A percentile compares a stretch with the other conserved stretches of the same genome.
Conservation (phyloP, 345 rosid species). For the Lepidium africanum region DNA sequence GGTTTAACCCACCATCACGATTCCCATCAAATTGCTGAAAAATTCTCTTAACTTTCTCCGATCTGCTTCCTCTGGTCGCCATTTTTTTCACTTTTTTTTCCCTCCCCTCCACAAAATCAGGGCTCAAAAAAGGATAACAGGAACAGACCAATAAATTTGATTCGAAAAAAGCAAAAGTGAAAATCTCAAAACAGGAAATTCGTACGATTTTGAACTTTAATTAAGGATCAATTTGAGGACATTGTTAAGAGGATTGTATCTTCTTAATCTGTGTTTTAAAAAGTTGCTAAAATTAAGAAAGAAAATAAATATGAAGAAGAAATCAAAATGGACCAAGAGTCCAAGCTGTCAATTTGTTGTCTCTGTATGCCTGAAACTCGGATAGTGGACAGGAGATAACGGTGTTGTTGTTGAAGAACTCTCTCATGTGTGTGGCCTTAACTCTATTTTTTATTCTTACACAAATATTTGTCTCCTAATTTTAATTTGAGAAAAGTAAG, state of each 20-base stretch:
- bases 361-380: not conserved
- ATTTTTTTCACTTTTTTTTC: slow-evolving; percentile 6
- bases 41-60: slow-evolving; percentile 87
- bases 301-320: not conserved
- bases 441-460: not conserved
- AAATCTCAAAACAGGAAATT: not conserved
- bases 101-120: not conserved
- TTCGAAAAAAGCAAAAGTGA: not conserved
- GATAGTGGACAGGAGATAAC: slow-evolving; percentile 19
- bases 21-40: slow-evolving; percentile 80
- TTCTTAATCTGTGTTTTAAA: not conserved
- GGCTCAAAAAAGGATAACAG: not conserved
- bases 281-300: slow-evolving; percentile 9
- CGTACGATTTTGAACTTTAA: not conserved
- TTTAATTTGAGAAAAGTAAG: slow-evolving; percentile 3
- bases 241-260: not conserved
- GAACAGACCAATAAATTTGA: not conserved
- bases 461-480: not conserved
- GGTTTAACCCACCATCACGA: slow-evolving; percentile 82
- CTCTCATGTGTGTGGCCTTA: slow-evolving; percentile 12
- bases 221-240: not conserved
- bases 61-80: slow-evolving; percentile 94
- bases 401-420: not conserved
- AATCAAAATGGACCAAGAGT: slow-evolving; percentile 1
- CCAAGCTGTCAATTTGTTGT: slow-evolving; percentile 17